phyloP scores from a whole-genome alignment of 495 filamentous ascomycete genomes.

The Hypoxylon crocopeplum region DNA sequence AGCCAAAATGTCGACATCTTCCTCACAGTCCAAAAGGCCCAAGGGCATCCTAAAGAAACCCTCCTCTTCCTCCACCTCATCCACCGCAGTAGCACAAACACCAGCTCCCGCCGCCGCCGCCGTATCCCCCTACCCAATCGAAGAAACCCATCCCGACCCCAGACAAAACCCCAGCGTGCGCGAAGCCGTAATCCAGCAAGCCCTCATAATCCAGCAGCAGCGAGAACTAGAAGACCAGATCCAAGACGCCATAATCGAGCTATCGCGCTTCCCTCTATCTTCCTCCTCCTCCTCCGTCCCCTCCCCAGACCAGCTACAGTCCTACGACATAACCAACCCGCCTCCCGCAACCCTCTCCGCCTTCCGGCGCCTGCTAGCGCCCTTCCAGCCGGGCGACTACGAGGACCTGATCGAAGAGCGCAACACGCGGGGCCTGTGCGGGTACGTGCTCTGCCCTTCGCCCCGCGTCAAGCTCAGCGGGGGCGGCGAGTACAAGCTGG shows the following conservation, averaged over 20 bases:
- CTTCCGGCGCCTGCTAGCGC: constrained; percentile 65
- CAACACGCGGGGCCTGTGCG: constrained; percentile 78
- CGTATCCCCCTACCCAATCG: constrained; percentile 33
- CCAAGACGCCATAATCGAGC: constrained; percentile 66
- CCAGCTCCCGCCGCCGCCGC: constrained; percentile 34
- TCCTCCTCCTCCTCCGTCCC: constrained; percentile 32
- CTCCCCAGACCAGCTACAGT: neutral
- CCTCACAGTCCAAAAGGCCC: constrained; percentile 35
- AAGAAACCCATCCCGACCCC: constrained; percentile 20
- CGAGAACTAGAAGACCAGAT: constrained; percentile 70
- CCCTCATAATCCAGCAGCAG: constrained; percentile 75
- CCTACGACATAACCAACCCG: constrained; percentile 64
- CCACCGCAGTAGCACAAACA: constrained; percentile 38
- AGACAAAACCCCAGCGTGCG: constrained; percentile 48
- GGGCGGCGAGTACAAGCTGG: constrained; percentile 57
- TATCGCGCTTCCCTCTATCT: constrained; percentile 71
- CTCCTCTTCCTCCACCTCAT: constrained; percentile 29
- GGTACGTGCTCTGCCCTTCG: constrained; percentile 77
- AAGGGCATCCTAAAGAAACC: constrained; percentile 66
- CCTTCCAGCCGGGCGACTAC: constrained; percentile 88
- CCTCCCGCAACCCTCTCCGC: constrained; percentile 58
- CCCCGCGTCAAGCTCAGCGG: constrained; percentile 51
- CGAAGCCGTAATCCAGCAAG: constrained; percentile 77
- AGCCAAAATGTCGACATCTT: constrained; percentile 9
- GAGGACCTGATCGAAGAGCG: constrained; percentile 86